Conservation (phyloP, 2,329 filamentous ascomycete genomes). For the Botrytis paeoniae region DNA sequence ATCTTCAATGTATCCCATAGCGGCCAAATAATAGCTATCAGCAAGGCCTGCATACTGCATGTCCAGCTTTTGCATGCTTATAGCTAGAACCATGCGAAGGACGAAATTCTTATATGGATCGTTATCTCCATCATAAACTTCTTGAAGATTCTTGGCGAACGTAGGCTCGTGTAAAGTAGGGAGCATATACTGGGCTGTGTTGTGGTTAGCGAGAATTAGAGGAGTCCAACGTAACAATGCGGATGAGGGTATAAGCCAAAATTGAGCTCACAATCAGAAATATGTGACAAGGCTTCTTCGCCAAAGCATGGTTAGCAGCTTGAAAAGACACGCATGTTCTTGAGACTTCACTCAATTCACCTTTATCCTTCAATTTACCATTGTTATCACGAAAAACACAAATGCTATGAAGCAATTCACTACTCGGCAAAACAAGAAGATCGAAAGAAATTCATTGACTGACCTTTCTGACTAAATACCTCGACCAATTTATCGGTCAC, state of each 20-base stretch:
- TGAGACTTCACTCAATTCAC: constrained; percentile 1
- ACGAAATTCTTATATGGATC: constrained; percentile 87
- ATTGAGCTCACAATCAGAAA: constrained; percentile 11
- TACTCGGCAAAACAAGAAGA: background rate
- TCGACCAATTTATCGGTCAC: constrained; percentile 78
- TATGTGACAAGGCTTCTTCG: constrained; percentile 13
- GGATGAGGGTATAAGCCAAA: constrained; percentile 14
- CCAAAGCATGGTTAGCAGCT: constrained; percentile 11
- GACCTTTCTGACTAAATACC: constrained; percentile 82
- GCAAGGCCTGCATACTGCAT: constrained; percentile 87
- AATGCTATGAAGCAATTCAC: background rate
- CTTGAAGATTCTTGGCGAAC: constrained; percentile 72
- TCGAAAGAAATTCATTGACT: constrained; percentile 29
- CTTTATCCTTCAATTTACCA: background rate
- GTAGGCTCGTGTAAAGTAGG: constrained; percentile 82
- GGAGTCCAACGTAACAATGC: constrained; percentile 1
- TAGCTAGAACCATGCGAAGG: constrained; percentile 86
- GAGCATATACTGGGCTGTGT: constrained; percentile 77
- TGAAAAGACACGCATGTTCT: constrained; percentile 3
- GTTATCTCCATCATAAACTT: constrained; percentile 71
- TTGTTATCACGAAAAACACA: background rate
- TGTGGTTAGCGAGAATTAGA: constrained; percentile 22
- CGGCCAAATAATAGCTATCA: constrained; percentile 91
- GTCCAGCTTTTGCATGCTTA: constrained; percentile 89
- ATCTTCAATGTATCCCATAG: constrained; percentile 78